Evolutionary conservation across 106 monocot species (phyloP), one percentile per base, ranked within the genome.

Genomic region (Apostasia ramifera): DNA sequence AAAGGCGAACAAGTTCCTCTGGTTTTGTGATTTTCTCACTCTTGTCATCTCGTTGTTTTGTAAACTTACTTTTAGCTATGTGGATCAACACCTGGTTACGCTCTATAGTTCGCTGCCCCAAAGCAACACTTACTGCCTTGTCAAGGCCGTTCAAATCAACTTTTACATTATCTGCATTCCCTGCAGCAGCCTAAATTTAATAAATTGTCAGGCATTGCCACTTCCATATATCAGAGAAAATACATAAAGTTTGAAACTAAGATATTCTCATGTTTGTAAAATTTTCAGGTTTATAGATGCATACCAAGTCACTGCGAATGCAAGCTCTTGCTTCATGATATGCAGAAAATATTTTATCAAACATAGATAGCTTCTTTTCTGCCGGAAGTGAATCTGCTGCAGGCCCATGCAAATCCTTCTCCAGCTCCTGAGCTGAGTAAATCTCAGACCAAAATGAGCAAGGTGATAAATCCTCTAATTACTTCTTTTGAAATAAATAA

Each of bases 121-220:
- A 74, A 44, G 88, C 83, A 72, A 90, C 90, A 90, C 90, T 93
- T 69, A 93, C 85, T 56, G 98, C 93, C 81, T 93, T 99, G 73
- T 99, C 98, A 51, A 99, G 90, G 44, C 98, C 98, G 85, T 90
- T 99, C 67, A 99, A 71, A 42, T 93, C 90, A 87, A 93, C 93
- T 82, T 85, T 99, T 66, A 93, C 85, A 78, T 83, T 81, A 67
- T 99, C 98, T 44, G 83, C 78, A 77, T 81, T 99, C 41, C 90
- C 85, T 66, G 93, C 93, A 77, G 82, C 63, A 71, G 76, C 83
- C 98, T 99, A 68, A 74, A 75, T 68, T 85, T 52, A 61, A 56
- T 45, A 75, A 59, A 54, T 65, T 40, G 58, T 74, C 67, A 81
- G 67, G 13, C 68, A 73, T 49, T 60, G n/a, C 43, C 48, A 59